phyloP scores from a whole-genome alignment of 306 rosid genomes.

The Vigna reflexopilosa region DNA sequence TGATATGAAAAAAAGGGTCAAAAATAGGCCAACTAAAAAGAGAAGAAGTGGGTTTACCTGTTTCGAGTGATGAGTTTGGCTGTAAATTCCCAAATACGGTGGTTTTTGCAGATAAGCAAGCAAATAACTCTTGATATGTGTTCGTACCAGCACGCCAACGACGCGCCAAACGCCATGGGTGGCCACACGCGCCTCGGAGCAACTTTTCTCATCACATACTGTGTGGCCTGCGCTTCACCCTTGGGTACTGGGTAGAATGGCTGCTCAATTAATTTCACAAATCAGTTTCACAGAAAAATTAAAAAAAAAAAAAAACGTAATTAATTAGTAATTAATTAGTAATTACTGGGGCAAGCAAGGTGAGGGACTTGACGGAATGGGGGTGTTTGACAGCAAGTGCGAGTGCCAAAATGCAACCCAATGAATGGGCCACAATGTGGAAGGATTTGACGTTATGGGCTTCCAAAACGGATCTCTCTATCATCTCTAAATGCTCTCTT shows the following conservation, averaged over 20 bases:
- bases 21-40: constrained; percentile 39
- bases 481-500: constrained; percentile 86
- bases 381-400: constrained; percentile 89
- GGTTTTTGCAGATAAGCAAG: constrained; percentile 88
- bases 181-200: constrained; percentile 98
- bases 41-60: constrained; percentile 56
- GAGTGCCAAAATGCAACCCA: constrained; percentile 90
- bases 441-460: constrained; percentile 75
- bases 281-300: neutral
- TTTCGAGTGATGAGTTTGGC: constrained; percentile 80
- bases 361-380: constrained; percentile 73
- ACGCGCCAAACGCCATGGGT: constrained; percentile 71
- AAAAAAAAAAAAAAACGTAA: no score
- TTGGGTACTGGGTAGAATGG: constrained; percentile 61
- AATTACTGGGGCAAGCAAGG: constrained; percentile 88
- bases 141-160: constrained; percentile 93
- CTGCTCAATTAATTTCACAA: neutral
- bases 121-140: constrained; percentile 85
- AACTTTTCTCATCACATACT: constrained; percentile 79
- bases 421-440: constrained; percentile 96
- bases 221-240: constrained; percentile 67
- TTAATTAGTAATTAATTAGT: neutral
- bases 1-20: constrained; percentile 1
- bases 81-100: constrained; percentile 81
- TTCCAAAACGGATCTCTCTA: constrained; percentile 76